Base-by-base conservation (phyloP, 257 asterid genomes). In the Solanum paucissectum region DNA sequence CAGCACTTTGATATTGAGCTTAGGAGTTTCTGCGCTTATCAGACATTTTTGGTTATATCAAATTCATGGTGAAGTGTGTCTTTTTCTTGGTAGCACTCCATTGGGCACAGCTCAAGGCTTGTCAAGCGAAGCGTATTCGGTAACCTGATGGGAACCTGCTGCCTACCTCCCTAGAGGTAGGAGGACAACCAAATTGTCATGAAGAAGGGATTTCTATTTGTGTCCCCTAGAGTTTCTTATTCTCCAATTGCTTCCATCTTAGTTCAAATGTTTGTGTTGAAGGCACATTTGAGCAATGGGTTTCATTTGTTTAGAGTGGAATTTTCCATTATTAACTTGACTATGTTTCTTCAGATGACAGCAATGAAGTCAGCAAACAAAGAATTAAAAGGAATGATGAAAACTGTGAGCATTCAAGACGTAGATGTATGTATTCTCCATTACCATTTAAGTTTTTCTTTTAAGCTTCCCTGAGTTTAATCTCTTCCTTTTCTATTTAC, bases 341-440 rank as follows among this genome's bases (percentile, higher is more conserved):
- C 82, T 75, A n/a, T 87, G 38, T 90, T 74, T 75, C 77, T 89
- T 88, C 98, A 96, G 99, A 94, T 95, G 99, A 87, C 99, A 85
- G 99, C 99, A 84, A 90, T 96, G 96, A 95, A 98, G 92, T 92
- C 97, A 0, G 98, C 99, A 84, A 98, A 98, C 92, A 96, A 96
- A 87, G 99, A 96, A 88, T 94, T 95, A 90, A 95, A 96, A 88
- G 99, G 99, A 91, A 94, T 98, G 99, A 98, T 98, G 99, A 98
- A 96, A 92, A 95, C 98, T 60, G 98, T 98, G 95, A 98, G 95
- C 90, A 96, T 96, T 94, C 97, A 98, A 92, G 99, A 98, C 71
- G 92, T 98, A 77, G 99, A 98, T 94, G 99, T 97, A 71, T 83
- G 97, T 92, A 79, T 90, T 88, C 33, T 42, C 60, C n/a, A 18